Evolutionary conservation across 768 basidiomycete genomes (phyloP), one percentile per base, ranked within the genome.

Genomic region (Kwoniella pini): DNA sequence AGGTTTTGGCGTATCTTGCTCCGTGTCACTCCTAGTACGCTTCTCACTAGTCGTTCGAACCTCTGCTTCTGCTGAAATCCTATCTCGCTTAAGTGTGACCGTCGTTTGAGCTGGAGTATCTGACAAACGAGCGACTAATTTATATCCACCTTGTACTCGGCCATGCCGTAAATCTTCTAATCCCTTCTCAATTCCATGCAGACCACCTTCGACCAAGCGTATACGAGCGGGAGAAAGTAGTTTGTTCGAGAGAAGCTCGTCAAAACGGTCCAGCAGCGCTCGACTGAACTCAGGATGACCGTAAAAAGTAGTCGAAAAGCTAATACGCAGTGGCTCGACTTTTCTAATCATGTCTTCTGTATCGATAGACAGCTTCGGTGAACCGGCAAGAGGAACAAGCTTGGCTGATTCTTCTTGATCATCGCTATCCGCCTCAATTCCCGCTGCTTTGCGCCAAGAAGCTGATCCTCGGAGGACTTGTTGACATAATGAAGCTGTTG

Each of bases 241-340:
- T 30, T 56, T 39, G 2, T 43, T 26, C 31, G 49, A 26, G 3
- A 72, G 49, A 6, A 72, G 49, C 9, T 24, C 0, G 26, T 33
- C 40, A 30, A 57, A 62, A 17, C 26, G 2, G 28, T 63, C 63
- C 13, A 70, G 54, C 26, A 72, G 50, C 5, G 60, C 22, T 49
- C 36, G 44, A 6, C 68, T 67, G 27, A 64, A 69, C 10, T 63
- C 61, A 26, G 52, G 65, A 21, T 72, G 68, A 27, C 45, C 57
- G 51, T 67, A 72, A 43, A 72, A 72, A 0, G 68, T 70, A 17
- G 68, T 72, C 13, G 63, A 65, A 62, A 72, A 72, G 48, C 63
- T 65, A 13, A 72, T 62, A 5, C 63, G 62, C 0, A 62, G 45
- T 3, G 53, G 28, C 3, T 62, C 56, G 43, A 72, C 57, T 24